Evolutionary conservation across 805 yeast genomes (phyloP), one percentile per base, ranked within the genome.

Genomic region (Alloascoidea africana): DNA sequence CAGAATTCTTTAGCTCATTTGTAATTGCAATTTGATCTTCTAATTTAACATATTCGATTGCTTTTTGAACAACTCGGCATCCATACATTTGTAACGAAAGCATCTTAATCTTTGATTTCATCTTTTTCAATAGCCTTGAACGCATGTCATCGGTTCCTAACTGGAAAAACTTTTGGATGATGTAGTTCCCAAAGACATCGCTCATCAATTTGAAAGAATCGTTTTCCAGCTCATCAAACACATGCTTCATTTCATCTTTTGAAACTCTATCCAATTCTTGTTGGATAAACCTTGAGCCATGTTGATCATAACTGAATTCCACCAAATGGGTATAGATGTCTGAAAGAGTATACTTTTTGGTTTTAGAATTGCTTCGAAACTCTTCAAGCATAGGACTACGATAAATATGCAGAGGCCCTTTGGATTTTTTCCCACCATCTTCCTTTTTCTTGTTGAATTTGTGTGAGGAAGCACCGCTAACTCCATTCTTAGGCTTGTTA

Each of bases 131-230:
- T 35, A 91, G 56, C 13, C 65, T 56, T 11, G 81, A 63, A 42
- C 95, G 65, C 58, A 89, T 93, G 42, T 68, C 77, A 30, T 66
- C 65, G 27, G 68, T 62, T 17, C 86, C 79, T 45, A 75, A 70
- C 53, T 87, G 96, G 45, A 91, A 65, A 39, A 91, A 59, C 56
- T 89, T 91, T 58, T 91, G 98, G 46, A 93, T 73, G 51, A 91
- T 63, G 50, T 91, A 91, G 55, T 91, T 91, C n/a, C 98, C 98
- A 62, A 91, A 91, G 4, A 97, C 95, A 56, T 87, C n/a, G 18
- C 84, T 77, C 74, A 81, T 77, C 46, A 82, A 55, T 33, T 76
- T 83, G 39, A 72, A 63, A 2, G 83, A 66, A 40, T 70, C 69
- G 36, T 71, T 77, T 51, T 85, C 65, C 32, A 82, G 73, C 52